phyloP scores from a whole-genome alignment of 1,139 yeast genomes.

The Saccharomycopsis hybrid region DNA sequence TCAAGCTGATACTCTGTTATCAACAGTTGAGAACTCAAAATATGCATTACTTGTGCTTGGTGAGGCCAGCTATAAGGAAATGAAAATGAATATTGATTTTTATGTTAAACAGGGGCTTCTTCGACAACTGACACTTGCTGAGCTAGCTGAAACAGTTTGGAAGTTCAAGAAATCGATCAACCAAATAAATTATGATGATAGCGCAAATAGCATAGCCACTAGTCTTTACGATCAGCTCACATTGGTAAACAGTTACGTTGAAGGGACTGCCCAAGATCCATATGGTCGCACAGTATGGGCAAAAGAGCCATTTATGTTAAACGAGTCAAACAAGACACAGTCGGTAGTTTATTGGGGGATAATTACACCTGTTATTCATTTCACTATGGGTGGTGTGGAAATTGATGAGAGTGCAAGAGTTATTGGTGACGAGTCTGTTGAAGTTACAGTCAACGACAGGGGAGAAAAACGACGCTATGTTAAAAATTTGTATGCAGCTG shows the following conservation, averaged over 20 bases:
- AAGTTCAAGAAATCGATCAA: constrained; percentile 30
- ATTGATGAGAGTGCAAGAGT: constrained; percentile 56
- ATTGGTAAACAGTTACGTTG: constrained; percentile 9
- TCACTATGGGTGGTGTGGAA: constrained; percentile 80
- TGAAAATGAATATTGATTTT: constrained; percentile 15
- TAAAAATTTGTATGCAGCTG: constrained; percentile 63
- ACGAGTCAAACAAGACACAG: constrained; percentile 21
- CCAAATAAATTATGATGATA: constrained; percentile 34
- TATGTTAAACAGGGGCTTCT: constrained; percentile 9
- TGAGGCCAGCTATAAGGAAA: constrained; percentile 3
- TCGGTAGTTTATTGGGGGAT: constrained; percentile 12
- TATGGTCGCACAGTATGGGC: constrained; percentile 13
- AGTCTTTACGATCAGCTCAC: constrained; percentile 3
- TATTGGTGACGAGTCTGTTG: constrained; percentile 25
- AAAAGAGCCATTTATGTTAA: constrained; percentile 14
- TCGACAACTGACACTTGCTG: not conserved
- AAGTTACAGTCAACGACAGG: too few relatives aligned
- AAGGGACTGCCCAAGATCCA: constrained; percentile 8
- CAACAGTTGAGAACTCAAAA: too few relatives aligned
- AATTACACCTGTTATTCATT: constrained; percentile 72
- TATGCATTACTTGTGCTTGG: constrained; percentile 42
- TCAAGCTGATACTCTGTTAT: too few relatives aligned
- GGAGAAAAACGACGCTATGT: constrained; percentile 24
- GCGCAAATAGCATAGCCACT: constrained; percentile 22
- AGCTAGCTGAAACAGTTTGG: not conserved